Conservation (phyloP, 176 grass and related monocot species). For the Rhynchospora pubera region DNA sequence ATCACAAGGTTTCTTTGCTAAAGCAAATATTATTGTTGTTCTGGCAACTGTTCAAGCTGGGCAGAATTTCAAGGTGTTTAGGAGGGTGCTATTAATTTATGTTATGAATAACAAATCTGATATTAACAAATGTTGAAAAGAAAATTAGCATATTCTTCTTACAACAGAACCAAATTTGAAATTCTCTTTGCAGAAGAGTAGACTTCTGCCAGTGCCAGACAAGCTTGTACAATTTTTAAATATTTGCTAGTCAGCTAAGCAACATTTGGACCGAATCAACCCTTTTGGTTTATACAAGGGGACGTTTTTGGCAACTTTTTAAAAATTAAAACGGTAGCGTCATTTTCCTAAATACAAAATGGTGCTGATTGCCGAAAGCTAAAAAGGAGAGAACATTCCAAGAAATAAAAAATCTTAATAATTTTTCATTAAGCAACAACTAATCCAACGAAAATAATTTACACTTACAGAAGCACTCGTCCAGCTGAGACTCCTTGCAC, state of each 20-base stretch:
- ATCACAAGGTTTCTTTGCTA: neutral
- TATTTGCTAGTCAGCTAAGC: neutral
- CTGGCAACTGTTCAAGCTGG: too few relatives aligned
- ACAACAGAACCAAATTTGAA: constrained; percentile 1
- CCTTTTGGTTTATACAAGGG: neutral
- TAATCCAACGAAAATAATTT: neutral
- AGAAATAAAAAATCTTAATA: neutral
- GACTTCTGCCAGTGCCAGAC: neutral
- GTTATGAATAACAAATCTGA: neutral
- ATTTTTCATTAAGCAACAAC: neutral
- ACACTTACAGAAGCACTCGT: constrained; percentile 9
- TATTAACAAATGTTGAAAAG: neutral
- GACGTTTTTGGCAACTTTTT: too few relatives aligned
- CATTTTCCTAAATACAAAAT: neutral
- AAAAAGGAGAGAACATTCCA: neutral
- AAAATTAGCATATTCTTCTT: neutral
- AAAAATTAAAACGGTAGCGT: too few relatives aligned
- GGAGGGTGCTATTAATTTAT: neutral
- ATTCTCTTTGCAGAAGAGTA: neutral
- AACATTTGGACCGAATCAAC: neutral
- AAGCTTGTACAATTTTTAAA: neutral
- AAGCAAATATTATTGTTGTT: neutral
- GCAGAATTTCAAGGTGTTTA: too few relatives aligned
- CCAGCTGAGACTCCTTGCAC: constrained; percentile 10
- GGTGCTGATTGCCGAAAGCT: neutral